Evolutionary conservation across 2,329 filamentous ascomycete genomes (phyloP), one percentile per base, ranked within the genome.

Genomic region (Graphiopsis chlorocephala): DNA sequence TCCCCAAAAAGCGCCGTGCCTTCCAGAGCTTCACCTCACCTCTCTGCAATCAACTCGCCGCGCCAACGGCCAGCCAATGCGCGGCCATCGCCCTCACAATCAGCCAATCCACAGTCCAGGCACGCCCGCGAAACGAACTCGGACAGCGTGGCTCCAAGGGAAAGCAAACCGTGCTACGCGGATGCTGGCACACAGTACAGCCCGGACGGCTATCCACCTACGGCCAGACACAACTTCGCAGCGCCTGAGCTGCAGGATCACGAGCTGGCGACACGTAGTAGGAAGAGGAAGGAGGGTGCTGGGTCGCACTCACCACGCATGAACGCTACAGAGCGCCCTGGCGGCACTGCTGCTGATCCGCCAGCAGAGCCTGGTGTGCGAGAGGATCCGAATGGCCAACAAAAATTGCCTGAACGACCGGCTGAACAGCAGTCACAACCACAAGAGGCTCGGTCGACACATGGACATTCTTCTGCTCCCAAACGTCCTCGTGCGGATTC

Each of bases 141-240:
- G 64, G 64, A 67, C 52, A 42, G 42, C 53, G 47, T 17, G 8
- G 29, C 20, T n/a, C 15, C 28, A 31, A 28, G 53, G 17, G 25
- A 64, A 23, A 50, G 28, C 45, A 57, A 29, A 10, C 38, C 61
- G 53, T 28, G 66, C 20, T 74, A 73, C 75, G 78, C 79, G 64
- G 82, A 85, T 78, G 78, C 78, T 35, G 80, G 77, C 65, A 86
- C 84, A 38, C 84, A 86, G 73, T 86, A 85, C 73, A 83, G 82
- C 50, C 83, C 82, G 52, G 78, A 81, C 64, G 78, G 77, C 65
- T 78, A 73, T 62, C 78, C 82, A 68, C 78, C 81, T 66, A 81
- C 82, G 61, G 77, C 73, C 58, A 67, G 65, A 55, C 66, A 52
- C 65, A 68, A 68, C 55, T 62, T 71, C 61, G 65, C 70, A 63